Percentiles rank a stretch among this genome's conserved stretches.
phyloP scores from a whole-genome alignment of 2,329 filamentous ascomycete species.

The Chrysosporium keratinophilum region DNA sequence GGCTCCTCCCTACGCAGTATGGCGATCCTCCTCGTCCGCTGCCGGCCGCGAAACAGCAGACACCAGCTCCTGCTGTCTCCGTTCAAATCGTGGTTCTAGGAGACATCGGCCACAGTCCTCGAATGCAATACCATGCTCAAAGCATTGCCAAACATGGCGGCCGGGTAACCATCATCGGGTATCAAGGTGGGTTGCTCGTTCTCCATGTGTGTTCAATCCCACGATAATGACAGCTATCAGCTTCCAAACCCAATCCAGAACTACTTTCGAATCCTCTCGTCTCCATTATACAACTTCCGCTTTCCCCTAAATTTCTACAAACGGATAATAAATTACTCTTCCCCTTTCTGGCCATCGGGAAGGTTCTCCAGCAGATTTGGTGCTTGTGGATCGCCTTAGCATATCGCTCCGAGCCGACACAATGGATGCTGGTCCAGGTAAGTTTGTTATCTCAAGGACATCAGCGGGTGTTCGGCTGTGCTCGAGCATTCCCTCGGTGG shows the following conservation, averaged over 20 bases:
- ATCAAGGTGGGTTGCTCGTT: constrained; percentile 51
- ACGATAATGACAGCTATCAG: constrained; percentile 32
- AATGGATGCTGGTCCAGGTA: constrained; percentile 78
- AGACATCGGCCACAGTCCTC: constrained; percentile 88
- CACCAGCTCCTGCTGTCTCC: not conserved
- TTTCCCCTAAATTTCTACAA: constrained; percentile 56
- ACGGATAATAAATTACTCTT: constrained; percentile 64
- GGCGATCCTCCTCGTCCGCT: constrained; percentile 1
- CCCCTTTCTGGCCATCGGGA: constrained; percentile 65
- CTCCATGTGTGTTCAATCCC: not conserved
- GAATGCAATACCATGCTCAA: constrained; percentile 96
- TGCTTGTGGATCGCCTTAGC: constrained; percentile 61
- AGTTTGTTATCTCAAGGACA: constrained; percentile 12
- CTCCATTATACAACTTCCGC: constrained; percentile 57
- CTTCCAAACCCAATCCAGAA: constrained; percentile 71
- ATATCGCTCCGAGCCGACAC: constrained; percentile 61
- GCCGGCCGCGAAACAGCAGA: not conserved
- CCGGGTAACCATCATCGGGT: constrained; percentile 76
- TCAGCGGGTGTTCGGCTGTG: no score
- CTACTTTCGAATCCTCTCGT: constrained; percentile 60
- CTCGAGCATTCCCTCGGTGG: not conserved
- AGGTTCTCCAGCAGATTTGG: constrained; percentile 72
- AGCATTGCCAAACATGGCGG: constrained; percentile 78
- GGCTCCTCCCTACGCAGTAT: not conserved
- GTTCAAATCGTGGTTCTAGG: constrained; percentile 68